Conservation (phyloP, 805 yeast genomes). For the Kodamaea leandrae region DNA sequence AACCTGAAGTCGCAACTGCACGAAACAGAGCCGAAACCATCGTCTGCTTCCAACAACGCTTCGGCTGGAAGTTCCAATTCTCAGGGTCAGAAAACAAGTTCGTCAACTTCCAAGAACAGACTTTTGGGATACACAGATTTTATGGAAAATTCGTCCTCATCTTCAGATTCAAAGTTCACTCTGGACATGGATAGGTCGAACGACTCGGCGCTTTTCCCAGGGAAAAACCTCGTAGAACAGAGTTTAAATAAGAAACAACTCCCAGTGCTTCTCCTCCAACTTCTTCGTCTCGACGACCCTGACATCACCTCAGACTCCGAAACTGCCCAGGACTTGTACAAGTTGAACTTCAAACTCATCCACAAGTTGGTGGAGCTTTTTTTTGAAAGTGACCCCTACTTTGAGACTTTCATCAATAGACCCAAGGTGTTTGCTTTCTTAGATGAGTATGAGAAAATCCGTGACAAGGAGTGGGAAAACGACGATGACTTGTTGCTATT, state of each 20-base stretch:
- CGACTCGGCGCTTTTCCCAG: neutral
- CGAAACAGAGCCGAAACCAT: neutral
- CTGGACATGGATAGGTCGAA: constrained; percentile 10
- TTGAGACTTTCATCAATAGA: constrained; percentile 39
- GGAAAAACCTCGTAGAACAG: constrained; percentile 12
- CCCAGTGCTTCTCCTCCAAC: constrained; percentile 24
- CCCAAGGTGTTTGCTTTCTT: constrained; percentile 35
- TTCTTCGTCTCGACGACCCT: constrained; percentile 17
- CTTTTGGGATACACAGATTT: constrained; percentile 5
- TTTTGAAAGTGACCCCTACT: constrained; percentile 39
- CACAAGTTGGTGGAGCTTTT: constrained; percentile 38
- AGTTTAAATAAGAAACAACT: constrained; percentile 31
- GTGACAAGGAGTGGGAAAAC: constrained; percentile 42
- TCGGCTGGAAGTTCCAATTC: neutral
- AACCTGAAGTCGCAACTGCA: neutral
- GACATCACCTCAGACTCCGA: constrained; percentile 19
- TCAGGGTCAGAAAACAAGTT: neutral
- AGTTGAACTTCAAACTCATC: constrained; percentile 32
- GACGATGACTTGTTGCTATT: constrained; percentile 49
- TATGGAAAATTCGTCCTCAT: constrained; percentile 9
- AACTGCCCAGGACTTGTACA: constrained; percentile 14
- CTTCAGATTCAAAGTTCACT: constrained; percentile 12
- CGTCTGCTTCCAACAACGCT: neutral
- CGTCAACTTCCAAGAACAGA: neutral
- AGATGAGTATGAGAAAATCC: constrained; percentile 29